Evolutionary conservation across 495 filamentous ascomycete species (phyloP), one percentile per base, ranked within the genome.

Genomic region (Hyaloscypha bicolor): DNA sequence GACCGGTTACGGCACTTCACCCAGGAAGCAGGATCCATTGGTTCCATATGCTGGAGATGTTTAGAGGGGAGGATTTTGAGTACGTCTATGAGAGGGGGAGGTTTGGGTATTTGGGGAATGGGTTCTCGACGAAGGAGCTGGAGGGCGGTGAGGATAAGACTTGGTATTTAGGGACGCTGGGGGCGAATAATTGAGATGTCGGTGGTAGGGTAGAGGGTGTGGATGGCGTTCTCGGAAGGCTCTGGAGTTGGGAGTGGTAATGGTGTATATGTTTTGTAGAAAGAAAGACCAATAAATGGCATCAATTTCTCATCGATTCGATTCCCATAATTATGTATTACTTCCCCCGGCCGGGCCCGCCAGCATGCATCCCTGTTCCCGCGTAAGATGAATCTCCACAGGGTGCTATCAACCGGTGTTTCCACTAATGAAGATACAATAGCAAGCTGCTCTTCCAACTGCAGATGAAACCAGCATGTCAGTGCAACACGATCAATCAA

Each of bases 131-230:
- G 57, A 73, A 63, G 60, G 69, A 71, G 35, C 39, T 61, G 4
- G 66, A 29, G 31, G 59, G 32, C 12, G 66, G 57, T 63, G 64
- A 39, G 56, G 60, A 71, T 70, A 55, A 39, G 79, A 83, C 66
- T 78, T 79, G 39, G 81, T 80, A 73, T 80, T 81, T 67, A 81
- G 72, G 31, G 87, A 5, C 87, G 94, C 22, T 67, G 58, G 53
- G 62, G 33, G 19, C 31, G 5, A 5, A 56, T 9, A 6, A 25
- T 30, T 56, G 53, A 29, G 53, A 6, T 25, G 16, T 58, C 30
- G 29, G 21, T 30, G 1, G 53, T 25, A 32, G 19, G 22, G 51
- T 6, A 53, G 51, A 8, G 9, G 22, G 6, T 2, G 51, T n/a
- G 51, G 35, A 37, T 37, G 35, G 35, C 35, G 35, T 37, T 8